Conservation (phyloP, 257 asterid species). For the Primulina tabacum region DNA sequence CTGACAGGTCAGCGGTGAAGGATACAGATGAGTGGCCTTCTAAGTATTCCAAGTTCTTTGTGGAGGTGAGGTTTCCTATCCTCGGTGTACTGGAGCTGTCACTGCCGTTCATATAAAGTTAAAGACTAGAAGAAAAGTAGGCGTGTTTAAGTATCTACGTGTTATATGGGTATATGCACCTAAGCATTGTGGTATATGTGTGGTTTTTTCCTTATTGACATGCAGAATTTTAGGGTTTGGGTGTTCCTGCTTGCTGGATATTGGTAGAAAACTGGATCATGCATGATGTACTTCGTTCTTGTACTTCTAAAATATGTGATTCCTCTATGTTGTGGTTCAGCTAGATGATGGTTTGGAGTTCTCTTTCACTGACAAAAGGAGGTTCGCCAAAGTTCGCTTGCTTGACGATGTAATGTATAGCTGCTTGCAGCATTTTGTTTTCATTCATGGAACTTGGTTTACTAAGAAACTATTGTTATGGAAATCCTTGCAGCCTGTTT, state of each 20-base stretch:
- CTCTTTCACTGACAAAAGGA: slow-evolving; percentile 97
- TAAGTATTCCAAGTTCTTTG: slow-evolving; percentile 85
- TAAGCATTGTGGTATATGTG: background rate
- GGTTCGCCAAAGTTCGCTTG: slow-evolving; percentile 91
- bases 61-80: slow-evolving; percentile 59
- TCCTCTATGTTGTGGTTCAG: slow-evolving; percentile 47
- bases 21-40: slow-evolving; percentile 99
- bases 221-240: slow-evolving; percentile 11
- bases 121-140: background rate
- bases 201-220: slow-evolving; percentile 5
- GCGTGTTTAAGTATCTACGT: background rate
- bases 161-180: background rate
- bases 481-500: slow-evolving; percentile 57
- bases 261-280: slow-evolving; percentile 3
- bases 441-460: slow-evolving; percentile 21
- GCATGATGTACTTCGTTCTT: slow-evolving; percentile 1
- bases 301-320: slow-evolving; percentile 2
- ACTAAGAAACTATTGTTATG: slow-evolving; percentile 22
- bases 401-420: slow-evolving; percentile 65
- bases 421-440: slow-evolving; percentile 17
- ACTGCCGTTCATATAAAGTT: slow-evolving; percentile 18
- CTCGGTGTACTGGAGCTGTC: slow-evolving; percentile 14
- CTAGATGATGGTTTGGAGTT: slow-evolving; percentile 84
- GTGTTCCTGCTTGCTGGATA: slow-evolving; percentile 20
- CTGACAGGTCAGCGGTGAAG: slow-evolving; percentile 73